Base-by-base conservation (phyloP, 805 yeast genomes). In the Suhomyces sp. region DNA sequence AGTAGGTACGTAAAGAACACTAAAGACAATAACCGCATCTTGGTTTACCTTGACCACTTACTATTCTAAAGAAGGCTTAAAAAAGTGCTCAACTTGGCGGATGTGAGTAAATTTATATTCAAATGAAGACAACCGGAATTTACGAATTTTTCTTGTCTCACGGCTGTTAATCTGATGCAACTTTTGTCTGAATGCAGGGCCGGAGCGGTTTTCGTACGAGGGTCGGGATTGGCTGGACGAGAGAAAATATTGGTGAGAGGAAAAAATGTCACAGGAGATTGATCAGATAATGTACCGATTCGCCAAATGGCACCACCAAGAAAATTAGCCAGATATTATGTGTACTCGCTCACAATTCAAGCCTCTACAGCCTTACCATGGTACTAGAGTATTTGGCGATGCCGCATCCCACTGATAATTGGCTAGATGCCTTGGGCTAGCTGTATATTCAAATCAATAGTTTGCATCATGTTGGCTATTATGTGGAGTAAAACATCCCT, bases 1-100 rank as follows among this genome's bases (percentile, higher is more conserved):
- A 45, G 40, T 41, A 63, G 56, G 50, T 57, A 42, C 23, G 63
- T 53, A 54, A 60, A 49, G 49, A 60, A 44, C 22, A 47, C 35
- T 38, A 47, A 36, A 36, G 53, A 61, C 8, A 48, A 29, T 24
- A 38, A 33, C 46, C 50, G 40, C 46, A 40, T 41, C 27, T 22
- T 17, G 47, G 47, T 12, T 44, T 24, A 17, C 26, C n/a, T 8
- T 45, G 24, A 13, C 15, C 29, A 10, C 23, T 42, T 42, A 22
- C 31, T 12, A 23, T 22, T 42, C 46, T 42, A 42, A 47, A 48
- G 31, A 27, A 22, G 51, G 33, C 29, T 19, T n/a, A 29, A 48
- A 48, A 48, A 48, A 38, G 10, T 40, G 41, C 51, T 48, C 51
- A 48, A 19, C 10, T 23, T 40, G 49, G 31, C 24, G 36, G 51